Base-by-base conservation (phyloP, 164 flowering plant species). In the Umbellularia californica region DNA sequence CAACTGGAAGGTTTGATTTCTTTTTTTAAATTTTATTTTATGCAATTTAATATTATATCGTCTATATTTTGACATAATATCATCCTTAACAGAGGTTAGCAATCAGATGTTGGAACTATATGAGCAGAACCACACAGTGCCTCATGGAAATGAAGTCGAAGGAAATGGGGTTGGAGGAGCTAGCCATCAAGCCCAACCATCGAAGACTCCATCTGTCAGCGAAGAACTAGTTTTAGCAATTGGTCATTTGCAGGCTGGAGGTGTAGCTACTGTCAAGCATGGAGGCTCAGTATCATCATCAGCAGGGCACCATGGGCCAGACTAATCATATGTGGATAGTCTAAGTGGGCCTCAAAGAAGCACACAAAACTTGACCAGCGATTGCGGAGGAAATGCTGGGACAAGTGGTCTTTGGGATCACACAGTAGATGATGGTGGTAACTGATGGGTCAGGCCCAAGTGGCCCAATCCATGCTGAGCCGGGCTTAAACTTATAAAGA, bases 41-140 rank as follows among this genome's bases (percentile, higher is more conserved):
- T 41, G 28, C 28, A 20, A 22, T 22, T n/a, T n/a, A n/a, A n/a
- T n/a, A n/a, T n/a, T n/a, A n/a, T n/a, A n/a, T n/a, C n/a, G n/a
- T n/a, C n/a, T n/a, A n/a, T n/a, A n/a, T n/a, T n/a, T 7, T 17
- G n/a, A 63, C 15, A 6, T 14, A 3, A 12, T 19, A 55, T 12
- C 20, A 50, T 70, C 71, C 74, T 71, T 82, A 83, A 82, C 92
- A 95, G 98, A 92, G 86, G 95, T 93, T 50, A 93, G 97, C 89
- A 91, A 93, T 82, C 98, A 95, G 82, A 92, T 93, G 97, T 74
- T 95, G 83, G 99, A 92, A 77, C 74, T 93, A 13, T 95, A 95
- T 78, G 99, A 95, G 79, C 99, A 95, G 79, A 93, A 93, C 80
- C 79, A 89, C 7, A 20, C 55, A 19, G 65, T 41, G 30, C 70